phyloP scores from a whole-genome alignment of 2,329 filamentous ascomycete species.

The Fusarium albidum region DNA sequence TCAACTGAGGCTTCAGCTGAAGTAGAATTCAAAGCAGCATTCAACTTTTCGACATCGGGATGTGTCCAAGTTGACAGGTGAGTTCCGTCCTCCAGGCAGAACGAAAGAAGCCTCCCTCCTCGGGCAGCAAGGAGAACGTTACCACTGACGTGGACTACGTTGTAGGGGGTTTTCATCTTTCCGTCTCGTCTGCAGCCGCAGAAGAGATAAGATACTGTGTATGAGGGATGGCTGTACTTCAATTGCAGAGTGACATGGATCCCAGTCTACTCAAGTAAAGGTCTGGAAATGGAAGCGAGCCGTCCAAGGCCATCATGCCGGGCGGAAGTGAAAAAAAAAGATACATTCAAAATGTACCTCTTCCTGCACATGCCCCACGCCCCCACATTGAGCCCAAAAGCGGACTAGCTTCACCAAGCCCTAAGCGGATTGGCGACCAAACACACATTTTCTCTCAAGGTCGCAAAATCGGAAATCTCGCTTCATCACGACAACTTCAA shows the following conservation, averaged over 20 bases:
- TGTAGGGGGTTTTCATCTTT: slow-evolving; percentile 68
- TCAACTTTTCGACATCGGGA: slow-evolving; percentile 49
- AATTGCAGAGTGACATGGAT: slow-evolving; percentile 10
- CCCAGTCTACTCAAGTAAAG: slow-evolving; percentile 28
- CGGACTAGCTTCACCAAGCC: slow-evolving; percentile 45
- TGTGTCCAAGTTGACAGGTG: slow-evolving; percentile 70
- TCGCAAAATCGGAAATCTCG: slow-evolving; percentile 37
- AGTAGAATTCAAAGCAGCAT: slow-evolving; percentile 39
- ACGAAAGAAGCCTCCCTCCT: slow-evolving; percentile 75
- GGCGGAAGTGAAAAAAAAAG: slow-evolving; percentile 41
- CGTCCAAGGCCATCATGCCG: not conserved
- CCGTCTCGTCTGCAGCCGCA: not conserved
- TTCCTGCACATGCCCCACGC: slow-evolving; percentile 13
- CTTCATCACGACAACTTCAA: slow-evolving; percentile 32
- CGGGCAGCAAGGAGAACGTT: slow-evolving; percentile 75
- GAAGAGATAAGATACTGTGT: not conserved
- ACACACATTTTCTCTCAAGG: slow-evolving; percentile 43
- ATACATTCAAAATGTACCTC: slow-evolving; percentile 45
- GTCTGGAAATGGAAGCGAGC: slow-evolving; percentile 25
- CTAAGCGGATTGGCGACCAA: slow-evolving; percentile 43
- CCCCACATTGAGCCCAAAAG: slow-evolving; percentile 23
- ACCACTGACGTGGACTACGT: slow-evolving; percentile 64
- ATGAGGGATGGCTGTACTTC: slow-evolving; percentile 8
- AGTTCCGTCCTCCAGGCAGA: slow-evolving; percentile 65
- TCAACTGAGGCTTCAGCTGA: slow-evolving; percentile 19